Conservation (phyloP, 257 asterid species). For the Ilex aquifolium region DNA sequence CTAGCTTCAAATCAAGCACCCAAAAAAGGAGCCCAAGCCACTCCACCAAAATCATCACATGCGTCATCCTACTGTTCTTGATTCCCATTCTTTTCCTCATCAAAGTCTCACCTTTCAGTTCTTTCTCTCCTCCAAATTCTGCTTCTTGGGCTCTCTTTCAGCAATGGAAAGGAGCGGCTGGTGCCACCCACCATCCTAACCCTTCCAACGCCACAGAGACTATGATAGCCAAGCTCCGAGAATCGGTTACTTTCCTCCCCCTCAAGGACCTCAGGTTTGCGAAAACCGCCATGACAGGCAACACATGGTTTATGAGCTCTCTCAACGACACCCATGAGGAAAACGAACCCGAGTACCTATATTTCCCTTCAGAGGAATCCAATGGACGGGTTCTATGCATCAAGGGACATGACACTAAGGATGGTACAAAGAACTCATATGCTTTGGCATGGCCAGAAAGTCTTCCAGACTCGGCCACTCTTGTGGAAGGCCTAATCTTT, state of each 20-base stretch:
- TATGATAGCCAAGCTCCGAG: constrained; percentile 14
- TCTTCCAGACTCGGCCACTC: constrained; percentile 23
- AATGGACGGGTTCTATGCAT: constrained; percentile 25
- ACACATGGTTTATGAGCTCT: constrained; percentile 39
- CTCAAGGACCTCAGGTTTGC: constrained; percentile 25
- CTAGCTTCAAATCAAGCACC: not conserved
- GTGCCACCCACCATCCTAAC: not conserved
- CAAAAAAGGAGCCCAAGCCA: constrained; percentile 7
- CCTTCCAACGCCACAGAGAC: not conserved
- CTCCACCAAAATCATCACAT: constrained; percentile 3
- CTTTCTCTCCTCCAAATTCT: constrained; percentile 3
- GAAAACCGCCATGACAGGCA: constrained; percentile 17
- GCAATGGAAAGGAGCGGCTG: too few species aligned
- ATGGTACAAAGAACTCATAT: constrained; percentile 28
- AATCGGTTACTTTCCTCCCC: constrained; percentile 28
- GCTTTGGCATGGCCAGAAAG: constrained; percentile 33
- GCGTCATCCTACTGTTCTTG: constrained; percentile 7
- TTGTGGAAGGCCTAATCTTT: constrained; percentile 32
- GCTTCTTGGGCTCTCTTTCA: constrained; percentile 4
- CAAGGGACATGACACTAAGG: constrained; percentile 19
- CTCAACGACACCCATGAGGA: constrained; percentile 20
- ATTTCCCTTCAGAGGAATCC: constrained; percentile 29
- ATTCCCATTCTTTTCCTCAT: constrained; percentile 10
- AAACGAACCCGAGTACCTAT: constrained; percentile 24
- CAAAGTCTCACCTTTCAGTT: constrained; percentile 10